phyloP scores from a whole-genome alignment of 495 filamentous ascomycete genomes.

The Hypoxylon fuscum region DNA sequence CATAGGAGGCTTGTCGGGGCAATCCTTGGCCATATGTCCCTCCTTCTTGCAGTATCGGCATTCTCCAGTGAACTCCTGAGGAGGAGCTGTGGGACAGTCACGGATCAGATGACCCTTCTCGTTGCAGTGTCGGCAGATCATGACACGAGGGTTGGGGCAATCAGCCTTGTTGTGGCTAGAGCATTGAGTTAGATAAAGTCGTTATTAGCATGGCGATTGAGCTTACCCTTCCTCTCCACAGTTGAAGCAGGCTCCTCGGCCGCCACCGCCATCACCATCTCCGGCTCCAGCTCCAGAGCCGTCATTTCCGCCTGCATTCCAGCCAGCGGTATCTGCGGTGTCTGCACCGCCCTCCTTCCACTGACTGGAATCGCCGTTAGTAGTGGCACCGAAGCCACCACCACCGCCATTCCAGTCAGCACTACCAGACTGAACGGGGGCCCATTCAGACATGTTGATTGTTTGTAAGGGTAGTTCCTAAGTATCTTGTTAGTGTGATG shows the following conservation, averaged over 20 bases:
- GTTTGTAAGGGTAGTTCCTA: neutral
- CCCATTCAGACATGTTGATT: slow-evolving; percentile 18
- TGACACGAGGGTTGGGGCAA: slow-evolving; percentile 54
- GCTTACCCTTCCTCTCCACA: slow-evolving; percentile 77
- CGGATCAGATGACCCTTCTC: slow-evolving; percentile 69
- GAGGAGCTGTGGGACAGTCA: slow-evolving; percentile 67
- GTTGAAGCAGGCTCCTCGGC: slow-evolving; percentile 73
- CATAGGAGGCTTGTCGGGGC: slow-evolving; percentile 69
- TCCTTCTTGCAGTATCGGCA: slow-evolving; percentile 78
- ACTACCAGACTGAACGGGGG: neutral
- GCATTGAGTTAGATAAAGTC: slow-evolving; percentile 22
- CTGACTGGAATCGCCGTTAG: neutral
- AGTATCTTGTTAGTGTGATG: neutral
- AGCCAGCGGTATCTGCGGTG: neutral
- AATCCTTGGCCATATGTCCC: slow-evolving; percentile 73
- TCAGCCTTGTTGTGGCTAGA: slow-evolving; percentile 62
- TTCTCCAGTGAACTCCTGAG: slow-evolving; percentile 61
- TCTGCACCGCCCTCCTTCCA: neutral
- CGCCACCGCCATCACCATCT: slow-evolving; percentile 70
- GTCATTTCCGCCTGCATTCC: neutral
- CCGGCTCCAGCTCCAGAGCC: slow-evolving; percentile 48
- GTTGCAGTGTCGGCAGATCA: slow-evolving; percentile 51
- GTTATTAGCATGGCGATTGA: neutral
- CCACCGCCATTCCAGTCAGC: slow-evolving; percentile 1
- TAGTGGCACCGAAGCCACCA: neutral